Conservation (phyloP, 306 rosid genomes). For the Vicia faba region DNA sequence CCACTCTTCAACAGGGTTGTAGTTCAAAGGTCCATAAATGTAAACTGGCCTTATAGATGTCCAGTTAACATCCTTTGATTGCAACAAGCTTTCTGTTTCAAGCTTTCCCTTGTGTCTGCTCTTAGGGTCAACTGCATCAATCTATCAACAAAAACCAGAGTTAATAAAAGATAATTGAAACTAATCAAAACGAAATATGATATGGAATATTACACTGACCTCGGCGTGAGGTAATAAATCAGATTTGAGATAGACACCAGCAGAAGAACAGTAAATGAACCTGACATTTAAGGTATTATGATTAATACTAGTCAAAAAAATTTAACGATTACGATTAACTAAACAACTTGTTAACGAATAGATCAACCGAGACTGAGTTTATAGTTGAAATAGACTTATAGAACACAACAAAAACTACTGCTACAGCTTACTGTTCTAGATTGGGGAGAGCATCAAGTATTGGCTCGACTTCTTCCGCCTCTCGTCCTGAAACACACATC, state of each 20-base stretch:
- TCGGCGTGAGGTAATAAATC: conserved; percentile 84
- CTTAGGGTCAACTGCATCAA: conserved; percentile 95
- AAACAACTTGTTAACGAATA: conserved; percentile 4
- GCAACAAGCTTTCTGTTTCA: conserved; percentile 83
- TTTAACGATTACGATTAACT: not conserved
- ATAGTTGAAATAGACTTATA: conserved; percentile 3
- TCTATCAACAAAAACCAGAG: conserved; percentile 42
- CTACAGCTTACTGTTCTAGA: conserved; percentile 74
- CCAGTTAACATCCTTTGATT: conserved; percentile 80
- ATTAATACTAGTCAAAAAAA: too few species aligned
- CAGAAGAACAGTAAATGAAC: conserved; percentile 98
- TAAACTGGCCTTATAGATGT: conserved; percentile 95
- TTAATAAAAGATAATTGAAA: not conserved
- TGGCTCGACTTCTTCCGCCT: conserved; percentile 87
- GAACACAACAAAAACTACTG: conserved; percentile 5
- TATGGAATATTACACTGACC: conserved; percentile 48
- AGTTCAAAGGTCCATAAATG: conserved; percentile 94
- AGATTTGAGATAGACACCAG: conserved; percentile 94
- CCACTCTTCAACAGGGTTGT: conserved; percentile 99
- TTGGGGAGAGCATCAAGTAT: conserved; percentile 87
- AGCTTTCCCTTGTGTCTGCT: conserved; percentile 99
- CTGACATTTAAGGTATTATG: conserved; percentile 45
- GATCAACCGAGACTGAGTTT: too few species aligned
- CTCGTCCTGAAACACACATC: conserved; percentile 67
- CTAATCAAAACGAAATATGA: conserved; percentile 5